Percentiles rank a stretch among this genome's conserved stretches.
Conservation (phyloP, 2,329 filamentous ascomycete species). For the Venturia asperata region DNA sequence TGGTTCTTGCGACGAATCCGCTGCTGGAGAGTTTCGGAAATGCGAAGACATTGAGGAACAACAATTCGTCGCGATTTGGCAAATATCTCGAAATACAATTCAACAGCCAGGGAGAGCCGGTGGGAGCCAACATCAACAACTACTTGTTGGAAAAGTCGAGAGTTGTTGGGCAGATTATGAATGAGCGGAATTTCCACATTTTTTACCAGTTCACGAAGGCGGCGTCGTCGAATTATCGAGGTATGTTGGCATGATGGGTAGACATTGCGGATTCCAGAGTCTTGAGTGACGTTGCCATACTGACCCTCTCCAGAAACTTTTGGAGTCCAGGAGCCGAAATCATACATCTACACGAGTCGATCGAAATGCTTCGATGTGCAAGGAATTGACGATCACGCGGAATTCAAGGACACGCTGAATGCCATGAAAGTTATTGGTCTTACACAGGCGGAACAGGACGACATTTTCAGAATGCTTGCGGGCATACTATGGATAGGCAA, state of each 20-base stretch:
- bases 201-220: slow-evolving; percentile 99
- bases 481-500: slow-evolving; percentile 93
- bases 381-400: slow-evolving; percentile 84
- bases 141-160: slow-evolving; percentile 93
- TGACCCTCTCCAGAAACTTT: slow-evolving; percentile 46
- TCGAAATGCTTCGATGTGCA: slow-evolving; percentile 94
- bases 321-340: slow-evolving; percentile 83
- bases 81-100: slow-evolving; percentile 98
- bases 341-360: slow-evolving; percentile 86
- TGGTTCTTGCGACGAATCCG: slow-evolving; percentile 97
- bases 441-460: slow-evolving; percentile 80
- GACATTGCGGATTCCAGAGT: background rate
- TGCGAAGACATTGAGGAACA: slow-evolving; percentile 94
- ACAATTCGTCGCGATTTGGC: slow-evolving; percentile 97
- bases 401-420: slow-evolving; percentile 83
- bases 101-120: slow-evolving; percentile 81
- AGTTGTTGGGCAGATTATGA: slow-evolving; percentile 88
- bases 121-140: slow-evolving; percentile 96
- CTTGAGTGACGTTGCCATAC: background rate
- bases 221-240: slow-evolving; percentile 74
- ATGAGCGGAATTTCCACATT: slow-evolving; percentile 98
- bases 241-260: slow-evolving; percentile 30
- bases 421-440: slow-evolving; percentile 95
- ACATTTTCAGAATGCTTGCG: slow-evolving; percentile 92
- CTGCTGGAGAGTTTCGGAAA: slow-evolving; percentile 96